Percentiles rank a stretch among this genome's conserved stretches.
Conservation (phyloP, 2,329 filamentous ascomycete genomes). For the Lachnellula arida region DNA sequence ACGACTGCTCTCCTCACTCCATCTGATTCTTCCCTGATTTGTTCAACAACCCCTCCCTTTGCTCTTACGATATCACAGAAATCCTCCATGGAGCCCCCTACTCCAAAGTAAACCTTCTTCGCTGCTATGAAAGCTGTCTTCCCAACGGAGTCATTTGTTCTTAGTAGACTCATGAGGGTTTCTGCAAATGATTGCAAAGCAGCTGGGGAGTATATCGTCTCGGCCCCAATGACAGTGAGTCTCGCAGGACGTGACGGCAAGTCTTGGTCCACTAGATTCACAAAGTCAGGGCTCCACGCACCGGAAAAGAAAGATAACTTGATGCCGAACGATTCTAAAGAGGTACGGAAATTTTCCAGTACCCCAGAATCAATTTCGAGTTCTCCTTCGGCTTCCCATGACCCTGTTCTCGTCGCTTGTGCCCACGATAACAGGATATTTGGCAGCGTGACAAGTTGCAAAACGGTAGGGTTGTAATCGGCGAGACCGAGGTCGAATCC, state of each 20-base stretch:
- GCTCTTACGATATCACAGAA: conserved; percentile 53
- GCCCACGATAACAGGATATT: conserved; percentile 70
- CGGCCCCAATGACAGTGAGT: conserved; percentile 62
- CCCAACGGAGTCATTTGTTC: conserved; percentile 30
- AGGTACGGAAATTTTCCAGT: conserved; percentile 51
- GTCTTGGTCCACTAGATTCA: conserved; percentile 45
- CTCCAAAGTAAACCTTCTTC: conserved; percentile 79
- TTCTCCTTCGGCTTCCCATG: conserved; percentile 30
- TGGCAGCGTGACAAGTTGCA: conserved; percentile 73
- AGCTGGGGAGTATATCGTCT: conserved; percentile 79
- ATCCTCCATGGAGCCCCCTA: conserved; percentile 75
- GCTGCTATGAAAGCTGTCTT: conserved; percentile 62
- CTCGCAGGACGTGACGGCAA: conserved; percentile 27
- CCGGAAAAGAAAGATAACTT: conserved; percentile 66
- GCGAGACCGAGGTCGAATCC: conserved; percentile 59
- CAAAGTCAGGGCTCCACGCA: conserved; percentile 64
- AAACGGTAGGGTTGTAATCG: conserved; percentile 75
- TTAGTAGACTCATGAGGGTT: conserved; percentile 56
- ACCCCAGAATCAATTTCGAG: conserved; percentile 40
- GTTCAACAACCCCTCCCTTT: conserved; percentile 45
- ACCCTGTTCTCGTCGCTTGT: conserved; percentile 12
- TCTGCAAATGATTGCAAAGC: conserved; percentile 65
- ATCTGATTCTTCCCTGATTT: conserved; percentile 53
- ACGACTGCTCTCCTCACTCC: conserved; percentile 60
- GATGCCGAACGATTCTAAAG: conserved; percentile 48